Percentiles rank a stretch among this genome's conserved stretches.
These are phyloP conservation scores for Moesziomyces sp. DNA, from an alignment of 1,284 basidiomycete genomes.

Conservation along the genomic window DNA sequence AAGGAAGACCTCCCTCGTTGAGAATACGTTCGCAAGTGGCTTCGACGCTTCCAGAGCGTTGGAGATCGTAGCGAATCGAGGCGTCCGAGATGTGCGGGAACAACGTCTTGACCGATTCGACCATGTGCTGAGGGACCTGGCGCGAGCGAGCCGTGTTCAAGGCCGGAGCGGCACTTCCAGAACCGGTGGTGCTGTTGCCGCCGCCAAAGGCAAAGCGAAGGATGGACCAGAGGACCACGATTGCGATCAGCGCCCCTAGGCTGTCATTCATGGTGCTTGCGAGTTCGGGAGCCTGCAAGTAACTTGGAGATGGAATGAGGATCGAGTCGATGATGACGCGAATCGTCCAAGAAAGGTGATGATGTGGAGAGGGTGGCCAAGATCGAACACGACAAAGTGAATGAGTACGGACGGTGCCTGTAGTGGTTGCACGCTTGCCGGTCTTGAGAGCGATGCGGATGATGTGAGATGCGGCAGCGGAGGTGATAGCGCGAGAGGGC, in stretches of 20 bases:
- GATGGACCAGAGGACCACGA: conserved; percentile 60
- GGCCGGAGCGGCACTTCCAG: conserved; percentile 14
- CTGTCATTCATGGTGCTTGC: conserved; percentile 59
- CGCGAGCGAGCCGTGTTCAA: conserved; percentile 39
- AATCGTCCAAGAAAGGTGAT: neutral
- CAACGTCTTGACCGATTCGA: conserved; percentile 58
- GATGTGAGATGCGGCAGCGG: no score
- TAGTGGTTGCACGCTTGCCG: no score
- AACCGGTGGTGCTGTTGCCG: conserved; percentile 12
- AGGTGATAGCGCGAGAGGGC: no score
- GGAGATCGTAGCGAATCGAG: conserved; percentile 61
- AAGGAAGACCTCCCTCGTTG: conserved; percentile 58
- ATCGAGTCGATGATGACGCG: no score
- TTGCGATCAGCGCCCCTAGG: conserved; percentile 60
- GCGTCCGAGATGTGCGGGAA: conserved; percentile 62
- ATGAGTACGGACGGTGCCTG: no score
- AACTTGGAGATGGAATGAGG: neutral
- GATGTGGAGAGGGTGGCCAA: neutral
- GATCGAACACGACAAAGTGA: neutral
- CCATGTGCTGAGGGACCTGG: conserved; percentile 50
- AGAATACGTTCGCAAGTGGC: conserved; percentile 61
- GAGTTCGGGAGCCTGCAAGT: no score
- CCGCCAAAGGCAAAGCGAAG: conserved; percentile 57
- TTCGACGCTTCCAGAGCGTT: conserved; percentile 54
- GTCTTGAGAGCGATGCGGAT: no score